Conservation (phyloP, 257 asterid species). For the Solanum chiquidenum region DNA sequence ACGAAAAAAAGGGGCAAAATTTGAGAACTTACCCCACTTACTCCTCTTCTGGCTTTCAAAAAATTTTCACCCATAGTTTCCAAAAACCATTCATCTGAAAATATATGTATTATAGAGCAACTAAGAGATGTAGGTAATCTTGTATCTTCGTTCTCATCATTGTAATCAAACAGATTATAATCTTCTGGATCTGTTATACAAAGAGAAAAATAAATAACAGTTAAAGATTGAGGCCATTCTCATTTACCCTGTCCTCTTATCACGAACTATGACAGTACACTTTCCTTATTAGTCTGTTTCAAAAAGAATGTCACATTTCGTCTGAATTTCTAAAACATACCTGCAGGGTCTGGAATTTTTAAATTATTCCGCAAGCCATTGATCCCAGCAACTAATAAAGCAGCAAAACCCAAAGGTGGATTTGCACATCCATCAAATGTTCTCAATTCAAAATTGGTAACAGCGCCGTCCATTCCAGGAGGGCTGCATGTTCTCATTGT, state of each 20-base stretch:
- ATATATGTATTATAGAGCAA: not conserved
- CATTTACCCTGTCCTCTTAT: too few species aligned
- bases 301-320: not conserved
- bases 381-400: constrained; percentile 67
- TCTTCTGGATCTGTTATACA: not conserved
- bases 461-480: constrained; percentile 69
- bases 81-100: not conserved
- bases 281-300: not conserved
- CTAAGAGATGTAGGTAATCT: not conserved
- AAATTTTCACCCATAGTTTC: not conserved
- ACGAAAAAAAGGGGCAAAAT: not conserved
- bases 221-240: not conserved
- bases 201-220: not conserved
- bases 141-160: not conserved
- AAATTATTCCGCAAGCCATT: constrained; percentile 54
- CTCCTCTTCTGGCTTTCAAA: not conserved
- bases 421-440: constrained; percentile 83
- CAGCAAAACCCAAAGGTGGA: constrained; percentile 78
- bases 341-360: constrained; percentile 60
- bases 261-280: not conserved
- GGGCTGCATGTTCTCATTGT: constrained; percentile 75
- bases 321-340: constrained; percentile 23
- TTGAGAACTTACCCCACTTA: not conserved
- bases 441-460: constrained; percentile 88
- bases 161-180: not conserved